phyloP scores from a whole-genome alignment of 1,139 yeast genomes.

The Saccharomyces hybrid region DNA sequence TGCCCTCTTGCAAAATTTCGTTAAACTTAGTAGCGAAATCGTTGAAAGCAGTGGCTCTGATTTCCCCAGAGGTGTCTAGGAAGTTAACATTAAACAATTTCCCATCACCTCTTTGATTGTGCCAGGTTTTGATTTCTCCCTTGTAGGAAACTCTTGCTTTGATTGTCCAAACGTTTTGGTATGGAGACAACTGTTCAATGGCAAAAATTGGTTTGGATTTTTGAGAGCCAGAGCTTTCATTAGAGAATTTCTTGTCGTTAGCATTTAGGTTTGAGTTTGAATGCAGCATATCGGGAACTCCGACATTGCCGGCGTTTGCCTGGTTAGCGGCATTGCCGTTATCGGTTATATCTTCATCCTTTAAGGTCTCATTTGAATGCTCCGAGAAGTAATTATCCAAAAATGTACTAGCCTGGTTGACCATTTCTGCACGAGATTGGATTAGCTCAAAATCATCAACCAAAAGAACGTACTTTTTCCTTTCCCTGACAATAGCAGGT shows the following conservation, averaged over 20 bases:
- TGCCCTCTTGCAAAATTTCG: conserved; percentile 76
- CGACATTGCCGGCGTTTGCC: background rate
- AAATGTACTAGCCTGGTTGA: conserved; percentile 37
- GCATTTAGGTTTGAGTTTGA: conserved; percentile 4
- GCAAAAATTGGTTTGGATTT: conserved; percentile 46
- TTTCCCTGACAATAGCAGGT: conserved; percentile 32
- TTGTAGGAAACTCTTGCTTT: conserved; percentile 87
- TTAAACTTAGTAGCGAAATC: conserved; percentile 75
- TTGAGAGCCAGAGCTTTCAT: conserved; percentile 20
- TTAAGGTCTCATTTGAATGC: conserved; percentile 44
- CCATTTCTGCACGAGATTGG: conserved; percentile 37
- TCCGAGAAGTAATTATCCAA: conserved; percentile 47
- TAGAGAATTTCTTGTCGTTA: conserved; percentile 5
- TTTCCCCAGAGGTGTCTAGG: conserved; percentile 92
- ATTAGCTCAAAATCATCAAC: conserved; percentile 47
- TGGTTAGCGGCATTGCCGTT: background rate
- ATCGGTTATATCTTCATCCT: conserved; percentile 24
- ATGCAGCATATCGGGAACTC: background rate
- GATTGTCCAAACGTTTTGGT: conserved; percentile 84
- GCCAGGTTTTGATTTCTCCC: conserved; percentile 83
- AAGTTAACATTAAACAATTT: conserved; percentile 82
- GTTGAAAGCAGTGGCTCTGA: conserved; percentile 91
- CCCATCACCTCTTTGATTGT: conserved; percentile 82
- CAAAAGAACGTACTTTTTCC: conserved; percentile 49
- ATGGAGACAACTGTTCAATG: conserved; percentile 86